Percentiles rank a stretch among this genome's conserved stretches.
Conservation (phyloP, 139 green algal species). For the Chlorella ohadii region DNA sequence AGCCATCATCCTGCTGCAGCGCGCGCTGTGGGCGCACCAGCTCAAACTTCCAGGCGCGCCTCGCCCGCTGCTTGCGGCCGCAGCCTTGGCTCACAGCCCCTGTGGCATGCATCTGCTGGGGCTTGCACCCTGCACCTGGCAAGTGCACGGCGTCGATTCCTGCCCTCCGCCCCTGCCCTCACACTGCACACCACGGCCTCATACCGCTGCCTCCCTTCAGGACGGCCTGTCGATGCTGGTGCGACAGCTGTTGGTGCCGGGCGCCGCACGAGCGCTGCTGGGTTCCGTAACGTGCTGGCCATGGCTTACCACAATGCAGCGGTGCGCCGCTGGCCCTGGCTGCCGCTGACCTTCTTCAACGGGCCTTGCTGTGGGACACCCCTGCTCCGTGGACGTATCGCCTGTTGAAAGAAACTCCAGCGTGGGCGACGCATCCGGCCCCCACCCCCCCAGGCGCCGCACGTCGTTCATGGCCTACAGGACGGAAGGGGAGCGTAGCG, state of each 20-base stretch:
- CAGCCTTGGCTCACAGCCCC: no score
- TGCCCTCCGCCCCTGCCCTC: not conserved
- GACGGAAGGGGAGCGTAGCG: no score
- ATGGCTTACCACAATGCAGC: constrained; percentile 55
- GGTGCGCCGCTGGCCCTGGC: not conserved
- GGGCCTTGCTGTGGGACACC: no score
- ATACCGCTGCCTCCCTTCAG: not conserved
- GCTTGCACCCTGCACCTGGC: no score
- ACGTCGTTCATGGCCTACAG: no score
- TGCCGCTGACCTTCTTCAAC: no score
- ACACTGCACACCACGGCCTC: not conserved
- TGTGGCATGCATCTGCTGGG: no score
- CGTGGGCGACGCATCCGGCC: no score
- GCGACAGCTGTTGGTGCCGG: constrained; percentile 3
- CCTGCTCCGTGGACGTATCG: no score
- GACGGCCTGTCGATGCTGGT: constrained; percentile 16
- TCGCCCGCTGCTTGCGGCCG: not conserved
- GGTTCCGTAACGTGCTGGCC: constrained; percentile 41
- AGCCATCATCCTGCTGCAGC: constrained; percentile 47
- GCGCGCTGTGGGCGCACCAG: constrained; percentile 12
- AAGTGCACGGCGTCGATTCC: no score
- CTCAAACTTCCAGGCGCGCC: constrained; percentile 13
- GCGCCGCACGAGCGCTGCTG: not conserved
- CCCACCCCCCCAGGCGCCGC: no score
- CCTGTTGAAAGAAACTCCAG: no score